Percentiles rank a stretch among this genome's conserved stretches.
Conservation (phyloP, 1,139 yeast genomes). For the Blastobotrys persicus region DNA sequence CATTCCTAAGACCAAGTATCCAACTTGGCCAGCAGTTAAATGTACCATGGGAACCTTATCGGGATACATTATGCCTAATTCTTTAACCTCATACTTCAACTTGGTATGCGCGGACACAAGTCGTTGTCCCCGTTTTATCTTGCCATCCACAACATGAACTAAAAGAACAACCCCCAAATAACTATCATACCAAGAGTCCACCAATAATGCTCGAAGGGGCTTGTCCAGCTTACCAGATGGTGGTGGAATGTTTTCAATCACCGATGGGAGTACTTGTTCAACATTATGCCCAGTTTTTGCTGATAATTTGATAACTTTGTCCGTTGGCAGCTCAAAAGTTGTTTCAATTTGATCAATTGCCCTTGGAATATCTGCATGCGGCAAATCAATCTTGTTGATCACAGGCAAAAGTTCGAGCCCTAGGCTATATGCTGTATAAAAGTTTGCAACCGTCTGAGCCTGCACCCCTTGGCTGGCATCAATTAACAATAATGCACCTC, state of each 20-base stretch:
- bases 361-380: constrained; percentile 77
- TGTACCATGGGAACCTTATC: constrained; percentile 59
- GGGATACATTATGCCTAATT: constrained; percentile 94
- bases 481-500: constrained; percentile 85
- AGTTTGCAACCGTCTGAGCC: constrained; percentile 97
- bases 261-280: constrained; percentile 69
- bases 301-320: constrained; percentile 80
- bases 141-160: constrained; percentile 82
- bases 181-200: constrained; percentile 96
- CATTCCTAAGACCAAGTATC: constrained; percentile 91
- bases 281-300: constrained; percentile 90
- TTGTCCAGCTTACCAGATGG: constrained; percentile 54
- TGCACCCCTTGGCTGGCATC: constrained; percentile 97
- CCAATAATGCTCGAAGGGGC: constrained; percentile 76
- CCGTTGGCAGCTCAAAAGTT: constrained; percentile 74
- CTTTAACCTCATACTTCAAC: constrained; percentile 78
- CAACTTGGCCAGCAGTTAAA: constrained; percentile 88
- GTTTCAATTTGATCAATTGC: constrained; percentile 81
- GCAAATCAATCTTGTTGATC: constrained; percentile 87
- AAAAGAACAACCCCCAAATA: constrained; percentile 91
- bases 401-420: constrained; percentile 82
- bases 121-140: constrained; percentile 67
- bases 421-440: constrained; percentile 83
- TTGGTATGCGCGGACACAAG: constrained; percentile 76
- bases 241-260: constrained; percentile 72